Evolutionary conservation across 1,284 basidiomycete species (phyloP).

Genomic region (Rhodotorula mucilaginosa): DNA sequence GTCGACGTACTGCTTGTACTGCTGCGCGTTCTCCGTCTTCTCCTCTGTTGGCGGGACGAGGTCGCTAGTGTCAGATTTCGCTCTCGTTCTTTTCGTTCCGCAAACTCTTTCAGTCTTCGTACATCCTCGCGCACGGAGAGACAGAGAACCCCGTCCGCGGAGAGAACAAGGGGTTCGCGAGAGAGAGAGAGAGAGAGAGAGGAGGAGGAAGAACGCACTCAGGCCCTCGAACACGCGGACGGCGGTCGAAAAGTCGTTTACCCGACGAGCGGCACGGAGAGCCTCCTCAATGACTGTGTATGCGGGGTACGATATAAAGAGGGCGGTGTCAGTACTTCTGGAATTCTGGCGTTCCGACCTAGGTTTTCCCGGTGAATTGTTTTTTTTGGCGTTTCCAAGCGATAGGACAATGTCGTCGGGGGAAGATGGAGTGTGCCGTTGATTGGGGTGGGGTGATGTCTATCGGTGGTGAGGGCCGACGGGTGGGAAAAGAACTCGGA

Average conservation of each 20-base stretch:
- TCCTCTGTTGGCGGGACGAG: slow-evolving; percentile 53
- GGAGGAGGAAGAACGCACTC: background rate
- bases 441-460: no score
- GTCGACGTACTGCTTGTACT: slow-evolving; percentile 78
- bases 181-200: no score
- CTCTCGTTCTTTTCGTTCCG: slow-evolving; percentile 60
- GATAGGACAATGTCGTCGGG: no score
- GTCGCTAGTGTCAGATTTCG: background rate
- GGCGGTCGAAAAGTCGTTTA: slow-evolving; percentile 95
- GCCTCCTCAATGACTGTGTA: slow-evolving; percentile 77
- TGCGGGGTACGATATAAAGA: background rate
- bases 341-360: no score
- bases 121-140: slow-evolving; percentile 93
- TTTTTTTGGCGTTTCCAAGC: background rate
- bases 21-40: slow-evolving; percentile 92
- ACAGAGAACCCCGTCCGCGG: slow-evolving; percentile 65
- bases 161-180: no score
- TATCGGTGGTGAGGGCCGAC: no score
- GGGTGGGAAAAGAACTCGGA: no score
- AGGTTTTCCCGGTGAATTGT: no score
- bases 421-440: no score
- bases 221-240: slow-evolving; percentile 77
- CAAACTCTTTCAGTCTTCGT: slow-evolving; percentile 89
- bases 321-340: background rate
- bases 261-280: slow-evolving; percentile 80